Evolutionary conservation across 2,329 filamentous ascomycete genomes (phyloP), one percentile per base, ranked within the genome.

Genomic region (Teratosphaeria nubilosa): DNA sequence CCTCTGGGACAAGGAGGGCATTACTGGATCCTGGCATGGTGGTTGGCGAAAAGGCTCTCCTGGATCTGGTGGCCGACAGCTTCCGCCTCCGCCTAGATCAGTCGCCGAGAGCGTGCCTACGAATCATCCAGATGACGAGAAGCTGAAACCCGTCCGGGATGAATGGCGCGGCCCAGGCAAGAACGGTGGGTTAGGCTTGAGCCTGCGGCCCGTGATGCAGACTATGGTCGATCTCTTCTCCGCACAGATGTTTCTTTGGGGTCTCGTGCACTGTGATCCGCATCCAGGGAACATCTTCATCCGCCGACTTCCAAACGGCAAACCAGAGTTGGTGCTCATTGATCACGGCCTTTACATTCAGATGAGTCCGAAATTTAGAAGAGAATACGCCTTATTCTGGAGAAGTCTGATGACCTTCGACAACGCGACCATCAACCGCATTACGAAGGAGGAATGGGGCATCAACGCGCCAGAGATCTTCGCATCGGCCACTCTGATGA

Each of bases 241-340:
- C n/a, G 91, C 90, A 2, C 92, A 97, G 70, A 97, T 97, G 81
- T 99, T 96, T 78, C 86, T 95, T 63, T 97, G 90, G 89, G 94
- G 94, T 13, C 82, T 89, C 51, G 89, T 97, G 0, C 92, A 99
- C 76, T 96, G 92, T 75, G 94, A 99, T 72, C 94, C 94, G 10
- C 94, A 99, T 70, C 94, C 94, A 1, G 92, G 92, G 30, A 99
- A 99, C 75, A 94, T 97, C 72, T 96, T 99, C 76, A 87, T 97
- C 69, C 87, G 94, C 9, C 86, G 94, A 9, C 79, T 90, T 16
- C 88, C 91, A 1, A 86, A 81, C 51, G 92, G 92, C n/a, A 81
- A 84, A 51, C 82, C 92, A 0, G 91, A 99, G 76, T 81, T 99
- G 31, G 92, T 97, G 0, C 85, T 99, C 37, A 96, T 99, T 70